These are phyloP conservation scores for Suillus subalutaceus DNA, from an alignment of 768 basidiomycete species.

Conservation along the genomic window DNA sequence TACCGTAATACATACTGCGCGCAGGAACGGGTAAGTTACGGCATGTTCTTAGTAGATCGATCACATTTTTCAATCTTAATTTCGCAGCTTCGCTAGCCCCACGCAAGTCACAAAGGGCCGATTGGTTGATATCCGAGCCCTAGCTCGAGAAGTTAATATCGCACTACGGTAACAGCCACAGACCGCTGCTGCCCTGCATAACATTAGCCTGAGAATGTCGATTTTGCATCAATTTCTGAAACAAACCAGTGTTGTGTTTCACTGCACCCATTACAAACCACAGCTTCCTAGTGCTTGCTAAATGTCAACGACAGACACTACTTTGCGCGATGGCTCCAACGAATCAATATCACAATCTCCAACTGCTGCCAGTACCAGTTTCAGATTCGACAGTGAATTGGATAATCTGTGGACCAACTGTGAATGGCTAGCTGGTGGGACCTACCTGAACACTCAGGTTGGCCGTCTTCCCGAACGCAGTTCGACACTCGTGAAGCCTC, in stretches of 20 bases:
- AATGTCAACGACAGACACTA: neutral
- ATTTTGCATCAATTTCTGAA: neutral
- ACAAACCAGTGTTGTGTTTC: neutral
- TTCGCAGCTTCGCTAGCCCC: neutral
- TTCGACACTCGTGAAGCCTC: slow-evolving; percentile 8
- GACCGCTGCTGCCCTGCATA: no score
- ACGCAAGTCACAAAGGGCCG: neutral
- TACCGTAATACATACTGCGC: no score
- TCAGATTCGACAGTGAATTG: slow-evolving; percentile 13
- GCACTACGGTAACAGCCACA: neutral
- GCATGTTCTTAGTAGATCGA: neutral
- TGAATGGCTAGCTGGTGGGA: slow-evolving; percentile 6
- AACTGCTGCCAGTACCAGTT: neutral
- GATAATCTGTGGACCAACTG: slow-evolving; percentile 11
- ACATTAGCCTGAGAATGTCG: neutral
- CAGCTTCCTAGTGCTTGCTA: neutral
- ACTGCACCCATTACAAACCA: neutral
- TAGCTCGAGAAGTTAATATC: no score
- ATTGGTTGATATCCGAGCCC: no score
- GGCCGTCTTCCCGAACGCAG: neutral
- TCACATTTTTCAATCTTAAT: neutral
- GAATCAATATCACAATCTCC: neutral
- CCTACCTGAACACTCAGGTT: no score
- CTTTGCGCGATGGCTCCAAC: neutral
- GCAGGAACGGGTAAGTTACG: no score